Evolutionary conservation across 768 basidiomycete species (phyloP).

Genomic region (Phanerochaete carnosa): DNA sequence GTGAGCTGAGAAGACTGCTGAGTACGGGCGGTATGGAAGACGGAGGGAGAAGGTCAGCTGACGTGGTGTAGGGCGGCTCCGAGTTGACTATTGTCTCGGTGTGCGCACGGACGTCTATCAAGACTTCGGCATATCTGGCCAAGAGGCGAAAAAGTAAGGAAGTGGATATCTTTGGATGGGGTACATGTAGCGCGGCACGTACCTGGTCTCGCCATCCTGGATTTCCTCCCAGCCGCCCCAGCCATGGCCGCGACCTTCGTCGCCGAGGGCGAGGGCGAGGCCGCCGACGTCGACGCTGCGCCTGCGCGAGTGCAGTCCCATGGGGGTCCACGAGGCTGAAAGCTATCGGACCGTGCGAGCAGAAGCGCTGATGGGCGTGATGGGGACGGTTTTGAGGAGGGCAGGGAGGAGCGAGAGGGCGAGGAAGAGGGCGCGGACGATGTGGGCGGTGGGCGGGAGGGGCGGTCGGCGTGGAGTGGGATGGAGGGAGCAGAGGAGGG

Average conservation of each 20-base stretch:
- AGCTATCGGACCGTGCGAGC: background rate
- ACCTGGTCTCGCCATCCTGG: conserved; percentile 47
- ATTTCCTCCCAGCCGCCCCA: conserved; percentile 62
- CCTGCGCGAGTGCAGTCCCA: conserved; percentile 33
- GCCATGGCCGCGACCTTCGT: conserved; percentile 60
- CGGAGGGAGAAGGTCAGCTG: background rate
- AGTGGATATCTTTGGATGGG: too few relatives aligned
- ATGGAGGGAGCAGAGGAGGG: background rate
- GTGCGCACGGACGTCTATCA: conserved; percentile 82
- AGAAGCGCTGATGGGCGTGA: background rate
- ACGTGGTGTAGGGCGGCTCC: conserved; percentile 23
- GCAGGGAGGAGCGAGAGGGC: background rate
- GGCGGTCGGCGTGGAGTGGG: background rate
- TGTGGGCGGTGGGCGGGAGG: background rate
- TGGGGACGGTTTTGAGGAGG: background rate
- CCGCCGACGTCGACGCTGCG: conserved; percentile 90
- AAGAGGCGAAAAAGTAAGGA: background rate
- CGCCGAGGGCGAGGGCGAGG: conserved; percentile 72
- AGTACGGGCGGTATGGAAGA: background rate
- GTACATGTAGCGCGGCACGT: conserved; percentile 23
- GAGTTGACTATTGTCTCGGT: conserved; percentile 71
- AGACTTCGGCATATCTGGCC: conserved; percentile 69
- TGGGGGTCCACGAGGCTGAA: background rate
- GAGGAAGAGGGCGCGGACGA: background rate
- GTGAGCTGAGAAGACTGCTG: conserved; percentile 13